These are phyloP conservation scores for Rhynchospora pubera DNA, from an alignment of 176 grass and related monocot genomes.

Conservation along the genomic window DNA sequence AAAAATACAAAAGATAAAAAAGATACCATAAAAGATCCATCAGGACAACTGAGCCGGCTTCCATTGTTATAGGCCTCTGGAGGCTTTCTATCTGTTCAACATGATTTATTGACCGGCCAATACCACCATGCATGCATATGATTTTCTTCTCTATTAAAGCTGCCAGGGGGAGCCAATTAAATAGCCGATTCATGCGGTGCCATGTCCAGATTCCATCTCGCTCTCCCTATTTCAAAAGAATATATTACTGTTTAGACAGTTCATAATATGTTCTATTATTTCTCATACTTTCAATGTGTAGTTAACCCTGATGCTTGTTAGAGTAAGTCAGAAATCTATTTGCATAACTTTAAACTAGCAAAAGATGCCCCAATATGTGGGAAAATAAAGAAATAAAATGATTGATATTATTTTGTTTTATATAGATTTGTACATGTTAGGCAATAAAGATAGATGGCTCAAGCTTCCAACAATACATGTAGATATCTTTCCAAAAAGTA, in stretches of 20 bases:
- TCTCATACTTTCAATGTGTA: background rate
- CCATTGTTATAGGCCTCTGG: constrained; percentile 97
- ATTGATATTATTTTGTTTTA: no score
- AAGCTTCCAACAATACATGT: no score
- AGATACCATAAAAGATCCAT: constrained; percentile 95
- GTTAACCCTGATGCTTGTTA: background rate
- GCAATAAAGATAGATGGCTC: no score
- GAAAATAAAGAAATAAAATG: no score
- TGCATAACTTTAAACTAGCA: background rate
- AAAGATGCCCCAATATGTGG: no score
- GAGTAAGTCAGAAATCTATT: background rate
- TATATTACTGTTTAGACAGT: constrained; percentile 1
- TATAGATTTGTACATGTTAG: no score
- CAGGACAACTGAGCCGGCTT: constrained; percentile 92
- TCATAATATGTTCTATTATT: background rate
- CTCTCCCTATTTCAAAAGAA: constrained; percentile 60
- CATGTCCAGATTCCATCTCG: constrained; percentile 98
- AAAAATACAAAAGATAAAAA: constrained; percentile 15
- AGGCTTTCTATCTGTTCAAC: constrained; percentile 96
- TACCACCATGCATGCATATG: constrained; percentile 99
- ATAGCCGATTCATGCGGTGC: constrained; percentile 96
- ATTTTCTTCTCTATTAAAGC: constrained; percentile 99
- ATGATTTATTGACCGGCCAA: constrained; percentile 97
- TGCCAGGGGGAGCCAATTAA: constrained; percentile 99
- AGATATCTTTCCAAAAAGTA: no score